Conservation (phyloP, 306 rosid species). For the Cajanus cajan region DNA sequence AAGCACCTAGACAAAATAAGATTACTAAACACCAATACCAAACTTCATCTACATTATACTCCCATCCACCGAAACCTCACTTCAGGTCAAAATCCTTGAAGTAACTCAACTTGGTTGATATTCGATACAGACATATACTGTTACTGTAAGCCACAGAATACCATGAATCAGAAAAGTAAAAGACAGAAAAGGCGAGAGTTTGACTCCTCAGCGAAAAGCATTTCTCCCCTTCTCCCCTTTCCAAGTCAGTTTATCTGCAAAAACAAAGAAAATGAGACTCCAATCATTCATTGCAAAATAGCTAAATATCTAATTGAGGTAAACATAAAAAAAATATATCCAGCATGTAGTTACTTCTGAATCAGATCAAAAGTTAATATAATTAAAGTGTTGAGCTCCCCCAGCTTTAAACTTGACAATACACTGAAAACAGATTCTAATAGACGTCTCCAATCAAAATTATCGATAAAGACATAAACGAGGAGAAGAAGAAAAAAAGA, state of each 20-base stretch:
- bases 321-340: neutral
- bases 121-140: conserved; percentile 13
- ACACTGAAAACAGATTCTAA: conserved; percentile 8
- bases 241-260: conserved; percentile 49
- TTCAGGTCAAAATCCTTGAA: conserved; percentile 32
- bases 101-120: conserved; percentile 11
- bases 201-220: conserved; percentile 27
- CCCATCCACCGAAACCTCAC: conserved; percentile 24
- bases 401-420: neutral
- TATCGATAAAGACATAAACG: neutral
- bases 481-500: no score
- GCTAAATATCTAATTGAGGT: neutral
- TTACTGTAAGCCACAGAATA: conserved; percentile 19
- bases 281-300: neutral
- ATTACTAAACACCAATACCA: conserved; percentile 9
- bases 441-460: neutral
- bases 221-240: neutral
- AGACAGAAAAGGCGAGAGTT: neutral
- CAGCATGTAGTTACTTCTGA: neutral
- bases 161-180: conserved; percentile 11
- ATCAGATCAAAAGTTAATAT: conserved; percentile 18
- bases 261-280: conserved; percentile 14
- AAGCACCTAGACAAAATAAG: conserved; percentile 9
- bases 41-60: conserved; percentile 17
- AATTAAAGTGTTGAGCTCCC: conserved; percentile 15